Evolutionary conservation across 306 rosid genomes (phyloP).

Genomic region (Medicago truncatula): MtrunA17r5.0-ANR NC_053044.1:39272001-39272500

Average conservation of each 20-base stretch:
- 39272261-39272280: conserved; percentile 20
- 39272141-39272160: neutral
- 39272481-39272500: no score
- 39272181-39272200: neutral
- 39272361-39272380: neutral
- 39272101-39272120: conserved; percentile 7
- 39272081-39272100: conserved; percentile 18
- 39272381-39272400: neutral
- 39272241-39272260: neutral
- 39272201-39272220: neutral
- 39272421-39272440: neutral
- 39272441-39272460: neutral
- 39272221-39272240: neutral
- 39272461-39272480: no score
- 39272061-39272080: neutral
- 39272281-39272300: conserved; percentile 21
- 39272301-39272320: conserved; percentile 19
- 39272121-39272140: conserved; percentile 11
- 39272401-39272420: neutral
- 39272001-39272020: neutral
- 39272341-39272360: conserved; percentile 16
- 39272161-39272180: neutral
- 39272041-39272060: neutral
- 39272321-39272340: neutral
- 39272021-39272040: conserved; percentile 6